Evolutionary conservation across 306 rosid genomes (phyloP).

Genomic region (Dalbergia oliveri): DNA sequence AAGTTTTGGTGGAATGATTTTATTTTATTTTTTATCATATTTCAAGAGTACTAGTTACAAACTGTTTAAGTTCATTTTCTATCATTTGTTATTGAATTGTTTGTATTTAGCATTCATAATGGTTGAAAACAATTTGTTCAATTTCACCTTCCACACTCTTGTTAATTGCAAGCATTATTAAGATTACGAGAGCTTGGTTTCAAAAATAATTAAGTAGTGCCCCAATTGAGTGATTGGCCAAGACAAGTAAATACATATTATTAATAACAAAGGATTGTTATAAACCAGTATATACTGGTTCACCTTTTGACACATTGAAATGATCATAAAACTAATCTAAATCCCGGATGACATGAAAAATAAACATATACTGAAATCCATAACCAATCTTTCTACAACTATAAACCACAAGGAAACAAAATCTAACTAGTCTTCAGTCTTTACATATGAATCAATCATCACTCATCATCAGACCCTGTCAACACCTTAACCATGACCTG

Average conservation of each 20-base stretch:
- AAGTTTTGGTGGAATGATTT: too few species aligned
- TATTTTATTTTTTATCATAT: not conserved
- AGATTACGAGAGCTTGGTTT: not conserved
- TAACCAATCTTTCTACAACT: slow-evolving; percentile 38
- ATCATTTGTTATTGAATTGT: not conserved
- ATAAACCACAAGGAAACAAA: slow-evolving; percentile 36
- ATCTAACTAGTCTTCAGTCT: slow-evolving; percentile 32
- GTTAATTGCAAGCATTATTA: not conserved
- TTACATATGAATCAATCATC: slow-evolving; percentile 52
- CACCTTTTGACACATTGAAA: slow-evolving; percentile 37
- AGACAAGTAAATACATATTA: slow-evolving; percentile 13
- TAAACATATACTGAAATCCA: slow-evolving; percentile 32
- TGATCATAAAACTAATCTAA: slow-evolving; percentile 43
- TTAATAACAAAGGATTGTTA: slow-evolving; percentile 39
- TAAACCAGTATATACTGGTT: slow-evolving; percentile 19
- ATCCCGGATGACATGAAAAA: slow-evolving; percentile 34
- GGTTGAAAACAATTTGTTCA: not conserved
- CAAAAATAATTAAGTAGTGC: not conserved
- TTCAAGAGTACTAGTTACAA: not conserved
- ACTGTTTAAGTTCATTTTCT: not conserved
- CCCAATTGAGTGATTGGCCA: slow-evolving; percentile 20
- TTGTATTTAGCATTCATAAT: slow-evolving; percentile 4
- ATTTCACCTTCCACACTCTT: not conserved
- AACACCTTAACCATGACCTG: slow-evolving; percentile 75
- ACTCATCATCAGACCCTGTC: slow-evolving; percentile 53